Evolutionary conservation across 2,329 filamentous ascomycete species (phyloP).

Genomic region (Periconia sp.): DNA sequence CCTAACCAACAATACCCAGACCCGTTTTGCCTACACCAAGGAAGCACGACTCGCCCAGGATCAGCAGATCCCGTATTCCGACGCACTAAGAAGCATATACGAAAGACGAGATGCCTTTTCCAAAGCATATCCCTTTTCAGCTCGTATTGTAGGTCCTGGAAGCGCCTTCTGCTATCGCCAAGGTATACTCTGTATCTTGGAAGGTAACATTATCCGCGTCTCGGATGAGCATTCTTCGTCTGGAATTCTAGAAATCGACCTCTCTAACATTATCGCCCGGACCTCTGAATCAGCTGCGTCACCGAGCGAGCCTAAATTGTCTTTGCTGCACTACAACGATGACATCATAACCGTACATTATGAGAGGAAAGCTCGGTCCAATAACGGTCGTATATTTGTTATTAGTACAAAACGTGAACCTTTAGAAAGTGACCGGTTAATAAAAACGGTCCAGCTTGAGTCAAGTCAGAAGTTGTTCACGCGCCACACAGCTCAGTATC

Average conservation of each 20-base stretch:
- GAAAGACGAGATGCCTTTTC: slow-evolving; percentile 67
- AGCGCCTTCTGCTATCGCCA: slow-evolving; percentile 67
- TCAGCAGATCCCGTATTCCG: slow-evolving; percentile 53
- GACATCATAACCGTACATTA: slow-evolving; percentile 35
- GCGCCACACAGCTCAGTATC: slow-evolving; percentile 64
- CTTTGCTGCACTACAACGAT: slow-evolving; percentile 42
- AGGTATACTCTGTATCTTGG: slow-evolving; percentile 69
- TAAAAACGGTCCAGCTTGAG: slow-evolving; percentile 23
- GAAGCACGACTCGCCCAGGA: slow-evolving; percentile 51
- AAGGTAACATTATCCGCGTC: slow-evolving; percentile 61
- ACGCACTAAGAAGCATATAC: slow-evolving; percentile 64
- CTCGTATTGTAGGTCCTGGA: slow-evolving; percentile 64
- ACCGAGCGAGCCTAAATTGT: slow-evolving; percentile 48
- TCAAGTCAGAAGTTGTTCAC: slow-evolving; percentile 67
- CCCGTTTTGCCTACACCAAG: slow-evolving; percentile 49
- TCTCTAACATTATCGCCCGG: slow-evolving; percentile 22
- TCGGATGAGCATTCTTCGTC: slow-evolving; percentile 59
- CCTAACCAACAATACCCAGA: too few relatives aligned
- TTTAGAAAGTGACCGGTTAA: slow-evolving; percentile 45
- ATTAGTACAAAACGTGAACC: slow-evolving; percentile 23
- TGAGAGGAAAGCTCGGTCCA: slow-evolving; percentile 15
- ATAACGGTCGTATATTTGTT: slow-evolving; percentile 30
- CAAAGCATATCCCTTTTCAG: slow-evolving; percentile 66
- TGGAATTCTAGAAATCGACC: slow-evolving; percentile 21
- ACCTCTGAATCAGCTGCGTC: slow-evolving; percentile 9